Base-by-base conservation (phyloP, 495 filamentous ascomycete genomes). In the Aspergillus asperescens region DNA sequence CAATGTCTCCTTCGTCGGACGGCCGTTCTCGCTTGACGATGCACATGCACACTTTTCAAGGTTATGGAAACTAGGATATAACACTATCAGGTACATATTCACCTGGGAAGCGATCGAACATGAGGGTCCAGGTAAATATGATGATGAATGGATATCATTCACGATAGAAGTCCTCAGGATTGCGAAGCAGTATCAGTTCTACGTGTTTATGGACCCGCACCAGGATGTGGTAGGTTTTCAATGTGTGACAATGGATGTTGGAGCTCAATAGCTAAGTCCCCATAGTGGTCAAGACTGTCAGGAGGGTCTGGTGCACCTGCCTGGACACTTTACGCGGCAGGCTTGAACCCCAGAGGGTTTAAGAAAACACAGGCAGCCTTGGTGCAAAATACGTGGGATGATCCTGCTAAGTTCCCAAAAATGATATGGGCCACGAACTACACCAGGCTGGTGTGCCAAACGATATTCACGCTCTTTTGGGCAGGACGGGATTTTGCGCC, bases 361-460 rank as follows among this genome's bases (percentile, higher is more conserved):
- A 82, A 83, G 38, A 83, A 81, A 20, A 98, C 92, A 13, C 87
- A 96, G 67, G 94, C 90, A 3, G 90, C 94, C 18, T 77, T 96
- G 37, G 92, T 98, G 20, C 93, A 98, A 38, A 98, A 97, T 61
- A 92, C 87, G 0, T 96, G 87, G 60, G 85, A 89, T n/a, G 78
- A 95, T 29, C 89, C 90, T 15, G 82, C 82, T 4, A 77, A 83
- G 3, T 98, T 93, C 62, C 94, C 93, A 3, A 97, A 97, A 70
- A 98, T 98, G 93, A 90, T 96, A 18, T 98, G 93, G 93, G 89
- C 91, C 40, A 98, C 93, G 19, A 97, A 98, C 61, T 98, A 98
- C 61, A 86, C 81, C 40, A 84, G 94, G 34, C 75, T 96, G 22
- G 90, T 85, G 5, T 89, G 88, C 46, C 88, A 89, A 56, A 88